Percentiles rank a stretch among this genome's conserved stretches.
phyloP scores from a whole-genome alignment of 1,284 basidiomycete species.

The Peniophora sp. region DNA sequence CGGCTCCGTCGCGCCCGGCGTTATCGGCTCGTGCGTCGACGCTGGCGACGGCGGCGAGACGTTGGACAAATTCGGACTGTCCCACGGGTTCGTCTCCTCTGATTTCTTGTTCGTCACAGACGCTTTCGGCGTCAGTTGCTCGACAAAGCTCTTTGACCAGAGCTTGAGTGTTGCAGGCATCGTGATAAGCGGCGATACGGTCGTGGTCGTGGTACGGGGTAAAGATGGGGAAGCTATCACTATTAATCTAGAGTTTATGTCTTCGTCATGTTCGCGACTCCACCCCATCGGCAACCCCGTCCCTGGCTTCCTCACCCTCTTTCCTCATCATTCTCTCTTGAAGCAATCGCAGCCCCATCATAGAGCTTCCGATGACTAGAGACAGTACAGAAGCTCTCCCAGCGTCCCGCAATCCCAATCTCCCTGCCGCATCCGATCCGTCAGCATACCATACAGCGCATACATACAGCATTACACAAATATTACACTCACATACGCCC shows the following conservation, averaged over 20 bases:
- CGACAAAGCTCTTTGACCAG: constrained; percentile 50
- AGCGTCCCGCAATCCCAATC: constrained; percentile 57
- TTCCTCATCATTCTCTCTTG: constrained; percentile 24
- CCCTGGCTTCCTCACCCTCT: background rate
- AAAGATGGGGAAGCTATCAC: background rate
- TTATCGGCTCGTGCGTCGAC: constrained; percentile 19
- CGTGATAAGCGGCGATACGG: constrained; percentile 14
- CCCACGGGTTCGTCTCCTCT: constrained; percentile 68
- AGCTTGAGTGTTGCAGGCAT: constrained; percentile 51
- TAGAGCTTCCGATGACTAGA: constrained; percentile 39
- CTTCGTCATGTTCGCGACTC: constrained; percentile 6
- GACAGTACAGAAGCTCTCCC: constrained; percentile 46
- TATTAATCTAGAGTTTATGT: constrained; percentile 6
- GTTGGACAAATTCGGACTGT: constrained; percentile 26
- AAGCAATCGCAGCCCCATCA: constrained; percentile 44
- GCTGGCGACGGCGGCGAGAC: constrained; percentile 13
- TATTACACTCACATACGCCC: constrained; percentile 48
- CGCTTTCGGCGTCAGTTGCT: constrained; percentile 69
- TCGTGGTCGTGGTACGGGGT: constrained; percentile 1
- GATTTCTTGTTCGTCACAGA: constrained; percentile 28
- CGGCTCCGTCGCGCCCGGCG: constrained; percentile 6
- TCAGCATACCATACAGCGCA: constrained; percentile 5
- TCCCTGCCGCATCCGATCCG: constrained; percentile 7
- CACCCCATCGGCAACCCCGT: background rate
- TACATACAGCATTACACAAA: background rate